These are phyloP conservation scores for Ophiostoma pallidulum DNA, from an alignment of 2,329 filamentous ascomycete genomes.

Conservation along the genomic window DNA sequence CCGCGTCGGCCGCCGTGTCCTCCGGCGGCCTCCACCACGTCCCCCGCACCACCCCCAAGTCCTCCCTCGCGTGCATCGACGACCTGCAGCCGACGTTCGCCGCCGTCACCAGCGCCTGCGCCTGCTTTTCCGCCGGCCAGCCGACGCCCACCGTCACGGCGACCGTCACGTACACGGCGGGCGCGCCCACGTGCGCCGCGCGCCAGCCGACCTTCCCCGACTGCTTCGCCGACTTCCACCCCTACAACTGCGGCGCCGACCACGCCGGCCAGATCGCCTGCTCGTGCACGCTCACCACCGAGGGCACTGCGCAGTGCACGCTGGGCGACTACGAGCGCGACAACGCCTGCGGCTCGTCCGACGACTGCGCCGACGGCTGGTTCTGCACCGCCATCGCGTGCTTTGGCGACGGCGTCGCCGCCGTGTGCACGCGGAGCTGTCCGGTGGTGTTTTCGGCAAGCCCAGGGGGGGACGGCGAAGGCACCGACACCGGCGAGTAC, in stretches of 20 bases:
- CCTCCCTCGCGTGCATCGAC: slow-evolving; percentile 10
- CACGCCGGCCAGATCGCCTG: slow-evolving; percentile 10
- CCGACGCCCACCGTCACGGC: slow-evolving; percentile 3
- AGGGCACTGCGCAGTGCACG: slow-evolving; percentile 9
- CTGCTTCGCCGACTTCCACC: slow-evolving; percentile 12
- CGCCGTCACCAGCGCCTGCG: slow-evolving; percentile 10
- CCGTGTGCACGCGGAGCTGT: slow-evolving; percentile 8
- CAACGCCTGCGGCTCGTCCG: slow-evolving; percentile 7
- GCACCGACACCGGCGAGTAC: neutral
- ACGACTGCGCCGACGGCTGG: slow-evolving; percentile 12
- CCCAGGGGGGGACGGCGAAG: neutral
- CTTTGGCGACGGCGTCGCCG: slow-evolving; percentile 8
- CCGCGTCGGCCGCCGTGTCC: neutral
- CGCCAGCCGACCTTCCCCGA: slow-evolving; percentile 12
- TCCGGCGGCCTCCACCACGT: neutral
- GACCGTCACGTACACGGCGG: slow-evolving; percentile 1
- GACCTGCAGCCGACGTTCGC: slow-evolving; percentile 7
- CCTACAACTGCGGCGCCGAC: slow-evolving; percentile 13
- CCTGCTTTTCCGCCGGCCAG: slow-evolving; percentile 9
- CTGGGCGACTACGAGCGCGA: slow-evolving; percentile 14
- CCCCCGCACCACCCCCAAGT: slow-evolving; percentile 2
- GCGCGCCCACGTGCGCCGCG: slow-evolving; percentile 6
- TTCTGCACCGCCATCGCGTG: slow-evolving; percentile 11
- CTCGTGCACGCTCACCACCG: slow-evolving; percentile 12
- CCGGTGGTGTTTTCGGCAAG: slow-evolving; percentile 5